Evolutionary conservation across 2,329 filamentous ascomycete genomes (phyloP), one percentile per base, ranked within the genome.

Genomic region (Ophiostoma sp.): DNA sequence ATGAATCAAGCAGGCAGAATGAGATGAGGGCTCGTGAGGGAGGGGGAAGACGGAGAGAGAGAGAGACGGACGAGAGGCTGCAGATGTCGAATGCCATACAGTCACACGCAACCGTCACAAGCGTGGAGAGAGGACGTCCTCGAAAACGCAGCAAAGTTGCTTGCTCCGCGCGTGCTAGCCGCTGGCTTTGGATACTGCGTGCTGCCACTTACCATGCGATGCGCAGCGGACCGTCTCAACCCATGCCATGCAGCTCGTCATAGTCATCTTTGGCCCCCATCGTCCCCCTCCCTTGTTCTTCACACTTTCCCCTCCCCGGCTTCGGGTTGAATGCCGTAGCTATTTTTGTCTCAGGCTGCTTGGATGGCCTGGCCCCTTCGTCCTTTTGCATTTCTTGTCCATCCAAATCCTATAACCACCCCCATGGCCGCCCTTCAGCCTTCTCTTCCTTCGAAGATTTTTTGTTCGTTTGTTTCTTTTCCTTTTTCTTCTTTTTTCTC

Each of bases 401-500:
- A 7, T 28, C 17, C 55, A 52, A 22, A 63, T n/a, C 22, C 50
- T 70, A 74, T 74, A 72, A 68, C 59, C 70, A 70, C 25, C 57
- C 39, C 64, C 59, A 42, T 31, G 52, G 63, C 25, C 48, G 45
- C 45, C 70, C 59, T 57, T 64, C 64, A 61, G 55, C 66, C 59
- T 25, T 71, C 64, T 31, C 69, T 48, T 72, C 57, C 63, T 70
- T 45, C 66, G 64, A 52, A 6, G 28, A 17, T 42, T 72, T 64
- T 61, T 69, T 25, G 45, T 69, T 64, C n/a, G n/a, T 31, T 75
- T 59, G 61, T 59, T 72, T 74, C 75, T 78, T 75, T 76, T 57
- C 55, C 64, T 39, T 77, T 81, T 77, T 73, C 72, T 66, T 71
- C 55, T 70, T 76, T 78, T 79, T 70, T 31, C 31, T 63, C 70